Evolutionary conservation across 176 grass and related monocot genomes (phyloP), one percentile per base, ranked within the genome.

Genomic region (Otatea glauca): DNA sequence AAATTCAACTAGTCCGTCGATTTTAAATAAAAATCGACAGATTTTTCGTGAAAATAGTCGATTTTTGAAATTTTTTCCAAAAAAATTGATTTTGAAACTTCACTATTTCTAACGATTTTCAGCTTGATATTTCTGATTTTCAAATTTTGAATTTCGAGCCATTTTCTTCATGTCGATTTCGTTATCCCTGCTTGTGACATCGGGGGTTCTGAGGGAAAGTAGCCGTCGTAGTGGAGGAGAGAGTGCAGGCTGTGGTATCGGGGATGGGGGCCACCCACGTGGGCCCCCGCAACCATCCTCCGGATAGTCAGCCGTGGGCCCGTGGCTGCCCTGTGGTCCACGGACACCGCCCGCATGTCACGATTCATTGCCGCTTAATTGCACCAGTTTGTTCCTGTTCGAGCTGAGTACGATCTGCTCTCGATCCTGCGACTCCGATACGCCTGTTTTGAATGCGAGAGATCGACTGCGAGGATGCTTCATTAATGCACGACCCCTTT

Each of bases 321-420:
- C 60, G 18, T 20, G 0, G 10, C 10, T 82, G 85, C 38, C 39
- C 3, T 5, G 86, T 54, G 80, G 80, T 83, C 80, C 66, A 44
- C 86, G 74, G 66, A 79, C 86, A 78, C 23, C 44, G 18, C 74
- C 80, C 74, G 74, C 81, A 64, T 78, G 43, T 83, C 80, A 69
- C 86, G 55, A 50, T 64, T 44, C 1, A 9, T 60, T 0, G 81
- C 76, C 0, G 76, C 76, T 16, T 32, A 25, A 13, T 18, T 5
- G 39, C 43, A 60, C 65, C 65, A 0, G 75, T 35, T 47, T 25
- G 20, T 11, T 41, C 35, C 76, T 53, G 51, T 8, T 35, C 35
- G 2, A 65, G 14, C 48, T 15, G 48, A 15, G 2, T 11, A n/a
- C 74, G 53, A 60, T 41, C 34, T n/a, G 35, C 75, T 29, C 55